Evolutionary conservation across 306 rosid genomes (phyloP).

Genomic region (Malus orientalis): DNA sequence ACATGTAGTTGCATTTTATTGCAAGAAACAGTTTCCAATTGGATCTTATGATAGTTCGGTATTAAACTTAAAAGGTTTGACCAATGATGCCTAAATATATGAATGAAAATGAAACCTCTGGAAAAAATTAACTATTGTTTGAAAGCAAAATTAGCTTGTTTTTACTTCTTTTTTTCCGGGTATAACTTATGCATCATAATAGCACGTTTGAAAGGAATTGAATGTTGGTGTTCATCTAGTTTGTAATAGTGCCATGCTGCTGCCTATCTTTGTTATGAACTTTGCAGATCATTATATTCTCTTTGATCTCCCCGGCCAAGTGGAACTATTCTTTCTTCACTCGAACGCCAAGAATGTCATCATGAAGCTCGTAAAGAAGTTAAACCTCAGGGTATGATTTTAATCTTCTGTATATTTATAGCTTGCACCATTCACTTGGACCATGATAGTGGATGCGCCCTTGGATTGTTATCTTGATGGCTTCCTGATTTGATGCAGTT

Average conservation of each 20-base stretch:
- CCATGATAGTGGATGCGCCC: not conserved
- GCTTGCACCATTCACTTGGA: not conserved
- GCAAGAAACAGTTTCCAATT: too few relatives aligned
- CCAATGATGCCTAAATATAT: not conserved
- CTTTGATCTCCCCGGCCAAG: slow-evolving; percentile 98
- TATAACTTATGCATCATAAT: not conserved
- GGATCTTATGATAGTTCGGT: not conserved
- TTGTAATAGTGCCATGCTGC: not conserved
- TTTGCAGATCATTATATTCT: slow-evolving; percentile 90
- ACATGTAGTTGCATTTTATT: not conserved
- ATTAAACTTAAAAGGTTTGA: not conserved
- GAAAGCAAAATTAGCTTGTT: not conserved
- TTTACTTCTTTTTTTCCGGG: not conserved
- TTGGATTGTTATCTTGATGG: slow-evolving; percentile 15
- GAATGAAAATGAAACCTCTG: not conserved
- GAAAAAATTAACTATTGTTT: not conserved
- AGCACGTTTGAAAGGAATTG: not conserved
- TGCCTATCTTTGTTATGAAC: slow-evolving; percentile 15
- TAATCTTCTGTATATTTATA: slow-evolving; percentile 14
- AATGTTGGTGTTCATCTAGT: not conserved
- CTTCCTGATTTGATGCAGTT: slow-evolving; percentile 57
- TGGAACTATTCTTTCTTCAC: slow-evolving; percentile 81
- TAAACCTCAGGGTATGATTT: slow-evolving; percentile 63
- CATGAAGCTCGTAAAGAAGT: slow-evolving; percentile 65
- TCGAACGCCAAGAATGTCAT: slow-evolving; percentile 74